Evolutionary conservation across 2,329 filamentous ascomycete species (phyloP).

Genomic region (Talaromyces verruculosus): DNA sequence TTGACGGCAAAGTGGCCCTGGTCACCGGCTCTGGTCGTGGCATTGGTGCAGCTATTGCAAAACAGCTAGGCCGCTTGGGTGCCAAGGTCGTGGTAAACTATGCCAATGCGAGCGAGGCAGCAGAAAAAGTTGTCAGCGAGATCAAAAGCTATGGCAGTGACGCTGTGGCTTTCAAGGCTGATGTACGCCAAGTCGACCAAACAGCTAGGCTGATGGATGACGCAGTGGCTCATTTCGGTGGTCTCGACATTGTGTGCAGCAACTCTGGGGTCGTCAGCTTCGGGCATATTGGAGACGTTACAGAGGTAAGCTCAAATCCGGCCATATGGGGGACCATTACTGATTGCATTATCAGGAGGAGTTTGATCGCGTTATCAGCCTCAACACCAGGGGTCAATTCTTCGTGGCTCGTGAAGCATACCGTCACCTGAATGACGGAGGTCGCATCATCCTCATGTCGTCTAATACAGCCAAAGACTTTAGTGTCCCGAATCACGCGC

Average conservation of each 20-base stretch:
- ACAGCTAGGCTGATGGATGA: constrained; percentile 26
- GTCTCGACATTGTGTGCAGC: constrained; percentile 30
- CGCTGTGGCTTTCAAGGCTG: constrained; percentile 52
- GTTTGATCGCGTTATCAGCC: constrained; percentile 68
- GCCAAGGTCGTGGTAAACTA: constrained; percentile 36
- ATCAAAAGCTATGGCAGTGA: constrained; percentile 23
- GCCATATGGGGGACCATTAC: not conserved
- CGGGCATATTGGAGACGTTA: constrained; percentile 67
- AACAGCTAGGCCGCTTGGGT: constrained; percentile 32
- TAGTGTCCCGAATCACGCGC: constrained; percentile 67
- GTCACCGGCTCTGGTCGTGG: constrained; percentile 34
- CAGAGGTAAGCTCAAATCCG: constrained; percentile 39
- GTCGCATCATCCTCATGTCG: constrained; percentile 71
- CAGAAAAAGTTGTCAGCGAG: constrained; percentile 49
- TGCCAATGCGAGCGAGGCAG: constrained; percentile 60
- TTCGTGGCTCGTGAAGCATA: constrained; percentile 75
- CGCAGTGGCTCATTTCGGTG: constrained; percentile 29
- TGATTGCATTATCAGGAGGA: constrained; percentile 50
- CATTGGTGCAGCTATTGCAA: constrained; percentile 33
- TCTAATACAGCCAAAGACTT: constrained; percentile 67
- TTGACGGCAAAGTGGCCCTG: constrained; percentile 44
- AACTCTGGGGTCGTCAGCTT: constrained; percentile 62
- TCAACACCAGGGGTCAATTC: constrained; percentile 71
- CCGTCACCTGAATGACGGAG: constrained; percentile 67
- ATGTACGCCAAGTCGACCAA: constrained; percentile 40